A percentile compares a stretch with the other conserved stretches of the same genome.
These are phyloP conservation scores for Letharia columbiana DNA, from an alignment of 495 filamentous ascomycete species.

Conservation along the genomic window DNA sequence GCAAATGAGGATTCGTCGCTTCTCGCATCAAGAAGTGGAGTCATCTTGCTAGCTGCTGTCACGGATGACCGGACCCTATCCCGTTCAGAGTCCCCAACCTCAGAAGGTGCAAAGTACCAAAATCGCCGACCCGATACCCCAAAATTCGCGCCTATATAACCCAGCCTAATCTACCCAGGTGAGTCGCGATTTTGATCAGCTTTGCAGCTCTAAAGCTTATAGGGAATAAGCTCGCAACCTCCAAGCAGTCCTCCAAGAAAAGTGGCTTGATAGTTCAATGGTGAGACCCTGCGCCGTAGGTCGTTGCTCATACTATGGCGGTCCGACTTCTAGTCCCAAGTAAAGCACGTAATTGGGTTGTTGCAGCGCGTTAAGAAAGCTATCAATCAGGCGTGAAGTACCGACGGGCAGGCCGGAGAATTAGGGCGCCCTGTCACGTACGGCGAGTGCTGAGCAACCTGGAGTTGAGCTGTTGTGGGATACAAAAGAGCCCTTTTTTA, in stretches of 20 bases:
- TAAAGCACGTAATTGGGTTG: not conserved
- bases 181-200: no score
- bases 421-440: not conserved
- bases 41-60: not conserved
- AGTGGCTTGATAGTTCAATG: no score
- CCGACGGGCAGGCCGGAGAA: no score
- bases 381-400: not conserved
- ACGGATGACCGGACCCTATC: not conserved
- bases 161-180: not conserved
- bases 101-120: not conserved
- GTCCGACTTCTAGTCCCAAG: not conserved
- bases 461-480: not conserved
- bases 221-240: not conserved
- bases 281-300: not conserved
- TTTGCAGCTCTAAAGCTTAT: no score
- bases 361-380: not conserved
- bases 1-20: not conserved
- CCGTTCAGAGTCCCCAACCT: not conserved
- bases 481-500: not conserved
- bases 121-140: not conserved
- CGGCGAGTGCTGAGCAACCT: not conserved
- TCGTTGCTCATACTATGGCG: not conserved
- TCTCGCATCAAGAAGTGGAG: not conserved
- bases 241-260: no score
- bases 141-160: not conserved